Conservation (phyloP, 768 basidiomycete species). For the Macrolepiota albuminosa region DNA sequence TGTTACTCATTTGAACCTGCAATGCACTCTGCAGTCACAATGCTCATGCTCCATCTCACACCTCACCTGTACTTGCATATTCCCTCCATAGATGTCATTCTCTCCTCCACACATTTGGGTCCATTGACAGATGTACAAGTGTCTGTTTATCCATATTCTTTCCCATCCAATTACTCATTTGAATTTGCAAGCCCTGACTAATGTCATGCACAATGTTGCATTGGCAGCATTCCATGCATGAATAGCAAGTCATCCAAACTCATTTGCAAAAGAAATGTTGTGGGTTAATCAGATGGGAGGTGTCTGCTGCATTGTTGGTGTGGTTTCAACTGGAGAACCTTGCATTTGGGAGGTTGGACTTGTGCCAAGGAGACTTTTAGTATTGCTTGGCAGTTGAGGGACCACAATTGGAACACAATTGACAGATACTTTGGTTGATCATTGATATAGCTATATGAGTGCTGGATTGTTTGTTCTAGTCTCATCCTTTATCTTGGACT, state of each 20-base stretch:
- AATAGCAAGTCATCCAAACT: not conserved
- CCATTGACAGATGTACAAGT: not conserved
- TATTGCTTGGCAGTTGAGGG: too few relatives aligned
- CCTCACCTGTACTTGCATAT: not conserved
- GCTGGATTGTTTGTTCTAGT: not conserved
- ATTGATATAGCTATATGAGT: not conserved
- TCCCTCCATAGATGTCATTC: not conserved
- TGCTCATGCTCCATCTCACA: not conserved
- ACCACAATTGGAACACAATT: not conserved
- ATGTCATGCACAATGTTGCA: not conserved
- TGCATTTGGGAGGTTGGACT: not conserved
- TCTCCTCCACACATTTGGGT: not conserved
- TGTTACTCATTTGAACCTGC: not conserved
- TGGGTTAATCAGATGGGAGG: not conserved
- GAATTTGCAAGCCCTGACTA: not conserved
- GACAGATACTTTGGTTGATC: not conserved
- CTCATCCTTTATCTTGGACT: not conserved
- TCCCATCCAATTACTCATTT: not conserved
- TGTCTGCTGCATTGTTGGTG: not conserved
- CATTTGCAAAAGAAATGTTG: not conserved
- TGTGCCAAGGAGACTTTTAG: not conserved
- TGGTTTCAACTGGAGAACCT: not conserved
- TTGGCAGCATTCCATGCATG: not conserved
- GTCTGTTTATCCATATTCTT: not conserved
- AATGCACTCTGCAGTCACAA: not conserved